Conservation (phyloP, 805 yeast genomes). For the Debaryomyces tyrocola region DNA sequence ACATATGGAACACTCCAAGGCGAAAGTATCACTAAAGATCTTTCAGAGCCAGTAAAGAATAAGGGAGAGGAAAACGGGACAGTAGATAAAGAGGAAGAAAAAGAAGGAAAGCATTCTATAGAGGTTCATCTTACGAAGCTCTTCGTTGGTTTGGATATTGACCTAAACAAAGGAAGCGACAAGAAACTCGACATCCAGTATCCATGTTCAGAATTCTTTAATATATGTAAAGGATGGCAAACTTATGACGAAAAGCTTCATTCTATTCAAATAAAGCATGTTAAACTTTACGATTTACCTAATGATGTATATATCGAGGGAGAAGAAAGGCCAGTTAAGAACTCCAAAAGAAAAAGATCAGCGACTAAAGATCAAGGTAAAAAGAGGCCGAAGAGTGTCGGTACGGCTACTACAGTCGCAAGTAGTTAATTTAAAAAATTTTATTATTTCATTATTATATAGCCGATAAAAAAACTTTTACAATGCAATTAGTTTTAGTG, state of each 20-base stretch:
- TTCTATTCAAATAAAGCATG: slow-evolving; percentile 64
- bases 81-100: slow-evolving; percentile 8
- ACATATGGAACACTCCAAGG: slow-evolving; percentile 63
- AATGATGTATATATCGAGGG: slow-evolving; percentile 75
- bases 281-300: slow-evolving; percentile 73
- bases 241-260: slow-evolving; percentile 61
- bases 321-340: slow-evolving; percentile 72
- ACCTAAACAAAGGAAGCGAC: slow-evolving; percentile 45
- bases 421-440: slow-evolving; percentile 14
- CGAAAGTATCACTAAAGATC: slow-evolving; percentile 38
- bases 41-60: slow-evolving; percentile 7
- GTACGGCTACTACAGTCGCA: slow-evolving; percentile 10
- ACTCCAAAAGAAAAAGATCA: slow-evolving; percentile 38
- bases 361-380: slow-evolving; percentile 11
- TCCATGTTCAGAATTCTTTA: slow-evolving; percentile 88
- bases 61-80: slow-evolving; percentile 1
- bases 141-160: slow-evolving; percentile 73
- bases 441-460: background rate
- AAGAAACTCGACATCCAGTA: slow-evolving; percentile 74
- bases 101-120: slow-evolving; percentile 8
- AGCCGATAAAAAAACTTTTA: background rate
- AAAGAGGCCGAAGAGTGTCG: slow-evolving; percentile 24
- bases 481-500: background rate
- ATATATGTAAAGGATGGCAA: slow-evolving; percentile 72
- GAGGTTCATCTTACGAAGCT: slow-evolving; percentile 67